Base-by-base conservation (phyloP, 306 rosid species). In the Lagenaria siceraria region DNA sequence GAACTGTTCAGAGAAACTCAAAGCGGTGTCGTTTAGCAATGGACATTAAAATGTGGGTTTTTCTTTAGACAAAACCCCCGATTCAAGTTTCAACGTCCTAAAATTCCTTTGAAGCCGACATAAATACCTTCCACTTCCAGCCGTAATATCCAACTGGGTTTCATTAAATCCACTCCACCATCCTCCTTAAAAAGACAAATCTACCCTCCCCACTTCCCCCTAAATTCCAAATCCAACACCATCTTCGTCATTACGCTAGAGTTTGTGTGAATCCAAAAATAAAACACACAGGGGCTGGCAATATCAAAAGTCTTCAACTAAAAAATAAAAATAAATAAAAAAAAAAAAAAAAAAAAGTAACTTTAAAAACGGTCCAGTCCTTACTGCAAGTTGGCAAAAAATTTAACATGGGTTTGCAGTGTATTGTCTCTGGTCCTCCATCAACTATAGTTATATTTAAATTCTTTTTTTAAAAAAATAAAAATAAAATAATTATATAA, bases 51-150 rank as follows among this genome's bases (percentile, higher is more conserved):
- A 66, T 17, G 12, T 12, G 43, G 70, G 70, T 63, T 63, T 15
- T 63, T 63, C 6, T 60, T 60, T 25, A 60, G 38, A 60, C 66
- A 60, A 60, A 59, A 60, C 66, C 66, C 35, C 66, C 19, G 75
- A 42, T 40, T 40, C 53, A 69, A 43, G 49, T 43, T 69, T 69
- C 75, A 69, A 69, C 75, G 55, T 69, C 82, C 84, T 81, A 76
- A 82, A 77, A 83, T 80, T 85, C 80, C 85, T 83, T 73, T 25
- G 61, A 72, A 81, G 74, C 88, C 82, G 89, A 89, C 93, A 87
- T 64, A 77, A 78, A 83, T 84, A 71, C 76, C 79, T 76, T 75
- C 73, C 71, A 62, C 6, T 64, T 35, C 71, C 46, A 77, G 77
- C 60, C 79, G 74, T 42, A 74, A 10, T 76, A 80, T 24, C 35